Base-by-base conservation (phyloP, 2,329 filamentous ascomycete genomes). In the Hymenoscyphus salicellus region DNA sequence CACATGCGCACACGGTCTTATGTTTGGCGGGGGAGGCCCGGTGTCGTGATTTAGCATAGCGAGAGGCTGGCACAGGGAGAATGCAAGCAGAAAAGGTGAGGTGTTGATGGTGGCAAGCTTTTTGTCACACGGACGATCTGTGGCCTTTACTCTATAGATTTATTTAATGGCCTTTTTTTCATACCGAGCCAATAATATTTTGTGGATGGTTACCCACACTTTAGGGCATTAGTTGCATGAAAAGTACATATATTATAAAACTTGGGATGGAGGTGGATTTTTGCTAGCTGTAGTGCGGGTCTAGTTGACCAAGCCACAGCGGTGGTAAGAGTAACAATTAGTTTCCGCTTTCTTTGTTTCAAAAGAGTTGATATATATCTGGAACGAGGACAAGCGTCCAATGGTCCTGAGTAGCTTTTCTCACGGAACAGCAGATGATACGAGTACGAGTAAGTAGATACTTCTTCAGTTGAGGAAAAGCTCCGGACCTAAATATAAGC, bases 1-100 rank as follows among this genome's bases (percentile, higher is more conserved):
- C 72, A 74, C 65, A 71, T 61, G 63, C 65, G 65, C 68, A 63
- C 58, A 26, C n/a, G 33, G 56, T 61, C 60, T 67, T 61, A 46
- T 61, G 30, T 62, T 67, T 55, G 62, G 33, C 32, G 56, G 65
- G 59, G 46, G 30, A 28, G 16, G 16, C 36, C 36, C 28, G 60
- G 66, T 55, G 33, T 61, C 55, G 60, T 67, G 60, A 67, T 63
- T 63, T 63, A 65, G 62, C 65, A 68, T 65, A 63, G 66, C 58
- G 36, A 63, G 61, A 62, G 43, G 41, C 26, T 38, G 28, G 58
- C 46, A 23, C 36, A 58, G 26, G 32, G 57, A 33, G 36, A 58
- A 32, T 17, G 32, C 7, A 32, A 56, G 55, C 55, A n/a, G 55
- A 30, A 16, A 38, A 38, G 55, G 26, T 26, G 14, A 49, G 17